These are phyloP conservation scores for Fragaria iinumae DNA, from an alignment of 306 rosid genomes.

Conservation along the genomic window DNA sequence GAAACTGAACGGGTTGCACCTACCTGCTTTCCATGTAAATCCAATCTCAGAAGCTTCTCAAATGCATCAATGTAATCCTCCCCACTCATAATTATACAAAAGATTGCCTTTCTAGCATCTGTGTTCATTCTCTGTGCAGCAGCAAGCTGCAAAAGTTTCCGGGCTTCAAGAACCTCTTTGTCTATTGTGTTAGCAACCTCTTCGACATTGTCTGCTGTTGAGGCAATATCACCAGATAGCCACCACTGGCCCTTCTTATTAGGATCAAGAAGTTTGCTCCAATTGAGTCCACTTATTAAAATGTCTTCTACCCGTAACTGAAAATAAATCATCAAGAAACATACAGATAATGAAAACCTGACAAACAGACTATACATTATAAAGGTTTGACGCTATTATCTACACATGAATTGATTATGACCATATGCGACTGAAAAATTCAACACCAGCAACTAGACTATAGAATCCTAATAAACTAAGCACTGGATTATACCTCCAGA, in stretches of 20 bases:
- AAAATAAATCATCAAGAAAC: conserved; percentile 28
- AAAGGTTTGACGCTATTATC: not conserved
- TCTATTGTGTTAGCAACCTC: conserved; percentile 78
- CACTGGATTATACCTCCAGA: not conserved
- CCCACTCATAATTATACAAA: conserved; percentile 91
- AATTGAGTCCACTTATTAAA: conserved; percentile 69
- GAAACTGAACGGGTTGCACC: not conserved
- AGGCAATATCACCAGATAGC: conserved; percentile 55
- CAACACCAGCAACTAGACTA: not conserved
- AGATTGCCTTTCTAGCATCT: conserved; percentile 82
- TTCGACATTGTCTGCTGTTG: conserved; percentile 50
- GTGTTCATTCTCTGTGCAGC: conserved; percentile 94
- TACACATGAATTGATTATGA: too few relatives aligned
- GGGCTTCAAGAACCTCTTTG: conserved; percentile 78
- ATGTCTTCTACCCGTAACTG: conserved; percentile 70
- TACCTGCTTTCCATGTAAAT: conserved; percentile 89
- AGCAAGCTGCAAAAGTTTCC: conserved; percentile 81
- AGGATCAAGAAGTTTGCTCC: conserved; percentile 85
- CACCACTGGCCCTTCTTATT: conserved; percentile 96
- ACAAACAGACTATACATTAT: not conserved
- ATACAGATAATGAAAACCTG: not conserved
- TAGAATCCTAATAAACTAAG: not conserved
- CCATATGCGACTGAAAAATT: not conserved
- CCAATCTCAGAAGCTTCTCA: conserved; percentile 88
- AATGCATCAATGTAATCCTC: conserved; percentile 91